Evolutionary conservation across 108 stramenopile genomes (phyloP).

Genomic region (Skeletonema tropicum): DNA sequence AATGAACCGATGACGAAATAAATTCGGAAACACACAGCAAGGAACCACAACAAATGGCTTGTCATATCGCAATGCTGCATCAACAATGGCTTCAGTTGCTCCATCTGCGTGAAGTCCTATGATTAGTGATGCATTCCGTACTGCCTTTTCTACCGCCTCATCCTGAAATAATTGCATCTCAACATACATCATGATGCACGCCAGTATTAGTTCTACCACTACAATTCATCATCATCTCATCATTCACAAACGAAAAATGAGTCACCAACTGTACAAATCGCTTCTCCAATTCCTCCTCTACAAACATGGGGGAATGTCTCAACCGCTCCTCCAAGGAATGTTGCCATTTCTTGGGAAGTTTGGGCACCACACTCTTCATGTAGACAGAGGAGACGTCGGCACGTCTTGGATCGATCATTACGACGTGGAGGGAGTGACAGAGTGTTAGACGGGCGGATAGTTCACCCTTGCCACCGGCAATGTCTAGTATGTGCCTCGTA

Average conservation of each 20-base stretch:
- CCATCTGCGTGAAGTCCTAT: constrained; percentile 88
- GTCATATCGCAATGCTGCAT: constrained; percentile 66
- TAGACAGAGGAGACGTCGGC: constrained; percentile 69
- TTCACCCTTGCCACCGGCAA: constrained; percentile 90
- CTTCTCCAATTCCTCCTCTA: constrained; percentile 46
- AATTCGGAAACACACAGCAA: constrained; percentile 87
- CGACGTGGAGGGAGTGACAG: constrained; percentile 70
- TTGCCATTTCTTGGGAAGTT: constrained; percentile 88
- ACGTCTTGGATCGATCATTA: constrained; percentile 83
- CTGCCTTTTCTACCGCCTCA: constrained; percentile 22
- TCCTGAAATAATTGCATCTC: neutral
- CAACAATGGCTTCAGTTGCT: constrained; percentile 88
- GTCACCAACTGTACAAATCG: constrained; percentile 64
- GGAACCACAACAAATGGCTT: constrained; percentile 89
- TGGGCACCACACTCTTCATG: constrained; percentile 65
- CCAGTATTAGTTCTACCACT: neutral
- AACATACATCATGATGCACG: neutral
- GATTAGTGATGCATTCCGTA: constrained; percentile 60
- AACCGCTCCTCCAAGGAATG: constrained; percentile 51
- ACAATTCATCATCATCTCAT: neutral
- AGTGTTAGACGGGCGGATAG: constrained; percentile 73
- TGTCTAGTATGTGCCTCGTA: constrained; percentile 52
- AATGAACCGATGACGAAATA: constrained; percentile 56
- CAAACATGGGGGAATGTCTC: constrained; percentile 45
- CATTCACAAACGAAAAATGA: constrained; percentile 44